Evolutionary conservation across 768 basidiomycete genomes (phyloP).

Genomic region (Mycena vulgaris): DNA sequence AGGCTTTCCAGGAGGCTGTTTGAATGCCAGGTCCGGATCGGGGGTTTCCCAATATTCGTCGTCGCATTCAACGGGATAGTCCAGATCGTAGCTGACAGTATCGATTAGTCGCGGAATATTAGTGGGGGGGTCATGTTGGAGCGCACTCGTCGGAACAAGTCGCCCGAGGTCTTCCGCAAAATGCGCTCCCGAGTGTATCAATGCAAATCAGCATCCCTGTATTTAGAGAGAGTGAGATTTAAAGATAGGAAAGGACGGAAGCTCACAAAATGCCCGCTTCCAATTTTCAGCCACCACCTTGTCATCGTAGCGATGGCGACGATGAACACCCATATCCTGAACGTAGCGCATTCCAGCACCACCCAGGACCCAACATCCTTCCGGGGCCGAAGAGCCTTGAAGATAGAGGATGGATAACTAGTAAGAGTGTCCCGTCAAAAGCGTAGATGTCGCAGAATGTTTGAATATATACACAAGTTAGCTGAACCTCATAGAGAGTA

Average conservation of each 20-base stretch:
- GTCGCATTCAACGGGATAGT: slow-evolving; percentile 72
- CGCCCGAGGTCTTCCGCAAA: slow-evolving; percentile 70
- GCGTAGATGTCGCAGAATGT: neutral
- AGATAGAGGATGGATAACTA: slow-evolving; percentile 59
- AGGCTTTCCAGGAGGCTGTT: slow-evolving; percentile 74
- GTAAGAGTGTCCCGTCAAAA: neutral
- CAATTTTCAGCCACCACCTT: slow-evolving; percentile 63
- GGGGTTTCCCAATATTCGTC: slow-evolving; percentile 62
- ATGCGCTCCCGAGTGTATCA: slow-evolving; percentile 47
- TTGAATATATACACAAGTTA: slow-evolving; percentile 53
- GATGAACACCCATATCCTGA: slow-evolving; percentile 72
- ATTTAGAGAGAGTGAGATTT: neutral
- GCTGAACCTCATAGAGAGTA: slow-evolving; percentile 71
- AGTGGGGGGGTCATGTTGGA: neutral
- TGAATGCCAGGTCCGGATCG: slow-evolving; percentile 64
- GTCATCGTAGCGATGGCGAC: slow-evolving; percentile 49
- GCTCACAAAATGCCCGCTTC: slow-evolving; percentile 67
- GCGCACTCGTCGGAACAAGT: slow-evolving; percentile 72
- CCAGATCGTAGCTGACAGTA: slow-evolving; percentile 69
- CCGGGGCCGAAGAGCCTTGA: slow-evolving; percentile 61
- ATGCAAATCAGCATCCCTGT: slow-evolving; percentile 38
- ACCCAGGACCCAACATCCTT: slow-evolving; percentile 67
- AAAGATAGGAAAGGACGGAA: neutral
- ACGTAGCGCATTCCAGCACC: slow-evolving; percentile 73
- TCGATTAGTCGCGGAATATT: neutral